phyloP scores from a whole-genome alignment of 2,329 filamentous ascomycete species.

The Talaromyces amestolkiae region DNA sequence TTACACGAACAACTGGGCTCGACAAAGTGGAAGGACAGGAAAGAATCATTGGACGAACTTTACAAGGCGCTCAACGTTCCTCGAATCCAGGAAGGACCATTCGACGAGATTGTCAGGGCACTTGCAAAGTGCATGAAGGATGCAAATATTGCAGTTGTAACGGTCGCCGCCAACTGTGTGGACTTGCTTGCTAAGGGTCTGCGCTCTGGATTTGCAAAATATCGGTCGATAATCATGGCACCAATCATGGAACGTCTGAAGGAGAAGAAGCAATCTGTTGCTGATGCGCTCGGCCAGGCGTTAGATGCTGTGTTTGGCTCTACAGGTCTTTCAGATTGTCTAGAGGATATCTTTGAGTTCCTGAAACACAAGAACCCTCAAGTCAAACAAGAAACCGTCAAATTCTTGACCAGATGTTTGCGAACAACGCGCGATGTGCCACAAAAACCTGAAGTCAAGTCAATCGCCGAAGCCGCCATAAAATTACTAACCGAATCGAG shows the following conservation, averaged over 20 bases:
- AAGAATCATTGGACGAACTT: conserved; percentile 85
- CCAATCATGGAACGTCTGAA: conserved; percentile 95
- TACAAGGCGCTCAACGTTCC: conserved; percentile 76
- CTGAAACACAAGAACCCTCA: conserved; percentile 94
- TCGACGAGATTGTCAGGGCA: conserved; percentile 75
- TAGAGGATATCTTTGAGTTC: conserved; percentile 86
- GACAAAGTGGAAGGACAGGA: conserved; percentile 97
- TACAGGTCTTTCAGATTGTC: conserved; percentile 74
- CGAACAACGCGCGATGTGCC: conserved; percentile 81
- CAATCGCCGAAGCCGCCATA: conserved; percentile 82
- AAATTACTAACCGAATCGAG: conserved; percentile 88
- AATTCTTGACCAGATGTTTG: conserved; percentile 85
- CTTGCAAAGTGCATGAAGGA: conserved; percentile 99
- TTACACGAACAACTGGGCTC: conserved; percentile 82
- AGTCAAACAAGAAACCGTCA: conserved; percentile 92
- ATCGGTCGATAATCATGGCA: conserved; percentile 75
- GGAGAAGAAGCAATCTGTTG: conserved; percentile 89
- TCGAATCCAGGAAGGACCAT: conserved; percentile 86
- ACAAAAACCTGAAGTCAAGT: conserved; percentile 75
- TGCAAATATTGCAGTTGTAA: conserved; percentile 92
- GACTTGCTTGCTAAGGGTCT: conserved; percentile 85
- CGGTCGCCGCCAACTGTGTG: conserved; percentile 87
- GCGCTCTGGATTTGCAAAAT: conserved; percentile 72
- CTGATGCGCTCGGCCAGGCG: conserved; percentile 82
- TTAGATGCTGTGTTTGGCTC: conserved; percentile 68